Conservation (phyloP, 2,329 filamentous ascomycete species). For the Pezicula neosporulosa region DNA sequence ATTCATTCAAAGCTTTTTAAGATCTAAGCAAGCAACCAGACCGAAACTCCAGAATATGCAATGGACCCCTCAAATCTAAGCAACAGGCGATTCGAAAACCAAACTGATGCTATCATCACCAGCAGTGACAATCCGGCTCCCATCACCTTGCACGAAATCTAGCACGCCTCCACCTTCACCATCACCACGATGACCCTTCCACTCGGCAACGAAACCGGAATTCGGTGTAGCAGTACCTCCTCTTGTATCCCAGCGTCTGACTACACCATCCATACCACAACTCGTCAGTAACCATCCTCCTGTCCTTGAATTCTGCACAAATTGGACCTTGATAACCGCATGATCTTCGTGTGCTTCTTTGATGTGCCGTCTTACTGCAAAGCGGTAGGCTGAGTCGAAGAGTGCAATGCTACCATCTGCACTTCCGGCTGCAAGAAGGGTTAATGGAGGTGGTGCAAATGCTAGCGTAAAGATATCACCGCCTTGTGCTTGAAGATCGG, state of each 20-base stretch:
- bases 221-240: constrained; percentile 64
- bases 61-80: neutral
- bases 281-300: constrained; percentile 73
- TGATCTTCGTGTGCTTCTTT: constrained; percentile 81
- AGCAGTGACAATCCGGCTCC: constrained; percentile 77
- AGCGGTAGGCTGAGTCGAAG: constrained; percentile 82
- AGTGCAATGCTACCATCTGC: constrained; percentile 78
- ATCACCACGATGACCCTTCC: constrained; percentile 83
- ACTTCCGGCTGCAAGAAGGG: constrained; percentile 60
- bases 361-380: constrained; percentile 81
- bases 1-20: too few species aligned
- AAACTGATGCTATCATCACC: constrained; percentile 78
- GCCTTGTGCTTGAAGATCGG: constrained; percentile 74
- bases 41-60: too few species aligned
- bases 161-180: constrained; percentile 86
- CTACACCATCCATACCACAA: constrained; percentile 87
- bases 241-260: constrained; percentile 81
- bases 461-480: constrained; percentile 77
- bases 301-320: constrained; percentile 53
- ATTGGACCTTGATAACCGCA: constrained; percentile 90
- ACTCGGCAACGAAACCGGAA: constrained; percentile 76
- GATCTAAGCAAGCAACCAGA: too few species aligned
- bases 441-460: constrained; percentile 51
- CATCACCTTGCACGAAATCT: constrained; percentile 83
- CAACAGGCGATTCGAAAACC: constrained; percentile 54